Conservation (phyloP, 441 rosid genomes). For the Aleurites moluccanus region DNA sequence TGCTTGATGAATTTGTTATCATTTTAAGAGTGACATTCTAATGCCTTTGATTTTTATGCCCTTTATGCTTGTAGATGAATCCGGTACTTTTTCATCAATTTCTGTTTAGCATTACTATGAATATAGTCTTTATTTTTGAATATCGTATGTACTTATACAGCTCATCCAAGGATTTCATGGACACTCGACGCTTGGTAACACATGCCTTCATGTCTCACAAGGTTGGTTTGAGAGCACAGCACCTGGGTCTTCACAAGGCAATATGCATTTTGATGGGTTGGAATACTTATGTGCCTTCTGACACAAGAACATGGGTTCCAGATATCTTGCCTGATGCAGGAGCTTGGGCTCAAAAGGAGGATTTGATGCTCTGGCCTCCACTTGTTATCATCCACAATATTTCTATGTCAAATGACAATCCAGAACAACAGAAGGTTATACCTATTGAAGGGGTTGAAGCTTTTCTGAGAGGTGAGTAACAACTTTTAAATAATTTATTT, state of each 20-base stretch:
- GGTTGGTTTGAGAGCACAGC: conserved; percentile 52
- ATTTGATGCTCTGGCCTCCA: conserved; percentile 77
- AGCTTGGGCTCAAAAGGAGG: conserved; percentile 55
- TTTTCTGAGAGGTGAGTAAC: conserved; percentile 49
- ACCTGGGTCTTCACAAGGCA: conserved; percentile 67
- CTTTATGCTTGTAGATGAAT: conserved; percentile 10
- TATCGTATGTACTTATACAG: conserved; percentile 39
- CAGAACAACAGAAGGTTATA: conserved; percentile 46
- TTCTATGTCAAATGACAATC: conserved; percentile 47
- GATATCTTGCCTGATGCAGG: conserved; percentile 43
- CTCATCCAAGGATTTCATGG: conserved; percentile 56
- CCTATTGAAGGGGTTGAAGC: conserved; percentile 53
- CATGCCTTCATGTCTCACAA: conserved; percentile 62
- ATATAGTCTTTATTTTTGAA: not conserved
- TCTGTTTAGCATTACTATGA: not conserved
- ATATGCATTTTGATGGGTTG: conserved; percentile 68
- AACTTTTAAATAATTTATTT: conserved; percentile 8
- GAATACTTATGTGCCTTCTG: conserved; percentile 44
- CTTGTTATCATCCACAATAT: conserved; percentile 51
- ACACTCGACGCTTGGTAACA: conserved; percentile 48
- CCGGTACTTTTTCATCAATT: not conserved
- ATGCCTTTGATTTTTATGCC: too few relatives aligned
- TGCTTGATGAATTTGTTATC: not conserved
- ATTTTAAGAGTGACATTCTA: not conserved
- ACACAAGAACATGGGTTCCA: conserved; percentile 50